phyloP scores from a whole-genome alignment of 2,329 filamentous ascomycete genomes.

The Aspergillus glaucus region DNA sequence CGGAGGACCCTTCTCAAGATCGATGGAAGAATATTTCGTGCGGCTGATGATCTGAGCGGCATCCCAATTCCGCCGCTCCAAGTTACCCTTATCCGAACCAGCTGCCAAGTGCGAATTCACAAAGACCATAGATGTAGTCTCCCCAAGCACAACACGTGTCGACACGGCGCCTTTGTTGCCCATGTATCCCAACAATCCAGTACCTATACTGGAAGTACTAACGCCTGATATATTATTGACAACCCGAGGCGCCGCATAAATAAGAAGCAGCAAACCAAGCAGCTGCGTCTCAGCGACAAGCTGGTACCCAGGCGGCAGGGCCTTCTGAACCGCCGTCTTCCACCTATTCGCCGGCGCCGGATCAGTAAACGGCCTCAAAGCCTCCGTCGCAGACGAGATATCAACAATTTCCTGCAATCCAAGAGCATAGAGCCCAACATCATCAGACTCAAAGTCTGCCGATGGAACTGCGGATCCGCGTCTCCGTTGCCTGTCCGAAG shows the following conservation, averaged over 20 bases:
- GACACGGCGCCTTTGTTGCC: conserved; percentile 92
- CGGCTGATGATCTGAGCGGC: conserved; percentile 68
- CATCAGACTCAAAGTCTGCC: conserved; percentile 40
- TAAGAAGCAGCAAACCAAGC: conserved; percentile 72
- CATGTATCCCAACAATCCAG: conserved; percentile 84
- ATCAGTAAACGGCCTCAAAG: conserved; percentile 70
- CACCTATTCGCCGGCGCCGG: conserved; percentile 66
- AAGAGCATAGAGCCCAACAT: conserved; percentile 84
- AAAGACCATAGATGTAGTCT: conserved; percentile 83
- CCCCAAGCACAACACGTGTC: conserved; percentile 75
- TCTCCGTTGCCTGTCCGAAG: conserved; percentile 42
- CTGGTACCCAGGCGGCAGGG: conserved; percentile 69
- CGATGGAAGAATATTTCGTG: conserved; percentile 71
- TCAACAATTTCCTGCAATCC: conserved; percentile 91
- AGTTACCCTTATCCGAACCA: conserved; percentile 66
- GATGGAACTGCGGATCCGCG: conserved; percentile 39
- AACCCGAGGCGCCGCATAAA: conserved; percentile 77
- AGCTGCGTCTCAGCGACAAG: conserved; percentile 77
- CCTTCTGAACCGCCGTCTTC: conserved; percentile 68
- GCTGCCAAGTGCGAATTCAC: conserved; percentile 89
- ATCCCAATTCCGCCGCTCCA: conserved; percentile 89
- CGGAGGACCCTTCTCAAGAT: conserved; percentile 50
- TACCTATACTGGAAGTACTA: conserved; percentile 77
- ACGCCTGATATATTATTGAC: conserved; percentile 70
- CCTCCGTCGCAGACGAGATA: conserved; percentile 70